Conservation (phyloP, 768 basidiomycete genomes). For the Leccinum incarnatum region DNA sequence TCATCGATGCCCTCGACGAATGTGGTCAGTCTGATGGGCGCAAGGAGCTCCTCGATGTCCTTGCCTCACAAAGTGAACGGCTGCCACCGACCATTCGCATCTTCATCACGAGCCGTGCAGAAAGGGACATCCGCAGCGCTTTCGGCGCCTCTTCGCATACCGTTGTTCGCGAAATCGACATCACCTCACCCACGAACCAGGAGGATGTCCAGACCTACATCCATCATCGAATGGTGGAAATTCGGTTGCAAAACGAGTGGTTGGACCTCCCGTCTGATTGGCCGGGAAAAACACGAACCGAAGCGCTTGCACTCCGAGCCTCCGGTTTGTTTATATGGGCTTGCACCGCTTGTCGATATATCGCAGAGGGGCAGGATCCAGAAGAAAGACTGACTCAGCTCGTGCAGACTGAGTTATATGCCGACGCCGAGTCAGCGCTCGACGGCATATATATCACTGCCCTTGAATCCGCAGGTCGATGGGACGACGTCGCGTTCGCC, state of each 20-base stretch:
- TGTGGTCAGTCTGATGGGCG: constrained; percentile 25
- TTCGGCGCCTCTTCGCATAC: constrained; percentile 16
- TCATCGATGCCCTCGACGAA: constrained; percentile 39
- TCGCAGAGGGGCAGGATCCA: constrained; percentile 31
- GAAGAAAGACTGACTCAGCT: constrained; percentile 29
- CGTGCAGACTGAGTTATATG: constrained; percentile 17
- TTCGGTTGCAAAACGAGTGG: constrained; percentile 27
- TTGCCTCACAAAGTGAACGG: constrained; percentile 22
- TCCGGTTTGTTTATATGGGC: constrained; percentile 36
- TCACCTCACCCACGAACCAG: constrained; percentile 24
- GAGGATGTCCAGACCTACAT: constrained; percentile 27
- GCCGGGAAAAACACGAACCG: constrained; percentile 23
- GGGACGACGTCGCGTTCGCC: constrained; percentile 29
- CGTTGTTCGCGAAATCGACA: constrained; percentile 23
- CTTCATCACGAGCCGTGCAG: constrained; percentile 34
- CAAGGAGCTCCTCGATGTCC: constrained; percentile 27
- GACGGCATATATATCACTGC: constrained; percentile 32
- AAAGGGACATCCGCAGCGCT: constrained; percentile 24
- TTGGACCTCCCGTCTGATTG: constrained; percentile 28
- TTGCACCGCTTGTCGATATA: constrained; percentile 31
- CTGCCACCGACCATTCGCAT: constrained; percentile 28
- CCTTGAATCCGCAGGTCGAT: constrained; percentile 29
- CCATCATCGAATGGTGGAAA: constrained; percentile 25
- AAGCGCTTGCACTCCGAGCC: constrained; percentile 25
- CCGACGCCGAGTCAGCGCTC: constrained; percentile 27